Percentiles rank a stretch among this genome's conserved stretches.
These are phyloP conservation scores for Arthrocladium fulminans DNA, from an alignment of 2,329 filamentous ascomycete genomes.

Conservation along the genomic window DNA sequence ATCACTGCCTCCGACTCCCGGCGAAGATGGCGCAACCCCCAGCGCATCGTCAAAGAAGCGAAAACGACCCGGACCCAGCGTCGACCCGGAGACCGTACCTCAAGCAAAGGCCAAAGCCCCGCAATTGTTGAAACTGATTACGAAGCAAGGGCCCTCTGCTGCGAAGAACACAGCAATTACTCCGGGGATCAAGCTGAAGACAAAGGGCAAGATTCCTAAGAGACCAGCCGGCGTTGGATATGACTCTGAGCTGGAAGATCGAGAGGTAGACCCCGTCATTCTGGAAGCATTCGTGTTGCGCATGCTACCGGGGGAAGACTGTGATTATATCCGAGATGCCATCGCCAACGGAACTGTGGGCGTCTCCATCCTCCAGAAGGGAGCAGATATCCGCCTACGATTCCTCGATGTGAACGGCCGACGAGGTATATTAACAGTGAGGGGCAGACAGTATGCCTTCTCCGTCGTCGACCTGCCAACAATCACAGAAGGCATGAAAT, in stretches of 20 bases:
- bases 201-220: slow-evolving; percentile 58
- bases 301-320: slow-evolving; percentile 77
- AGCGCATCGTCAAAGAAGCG: slow-evolving; percentile 26
- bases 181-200: slow-evolving; percentile 49
- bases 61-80: slow-evolving; percentile 11
- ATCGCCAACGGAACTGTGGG: slow-evolving; percentile 73
- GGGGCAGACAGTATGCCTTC: slow-evolving; percentile 64
- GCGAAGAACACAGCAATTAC: slow-evolving; percentile 8
- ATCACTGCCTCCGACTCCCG: slow-evolving; percentile 17
- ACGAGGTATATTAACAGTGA: slow-evolving; percentile 62
- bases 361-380: slow-evolving; percentile 51
- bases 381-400: slow-evolving; percentile 69
- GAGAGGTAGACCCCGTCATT: slow-evolving; percentile 75
- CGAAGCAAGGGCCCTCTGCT: not conserved
- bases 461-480: slow-evolving; percentile 76
- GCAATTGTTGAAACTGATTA: slow-evolving; percentile 6
- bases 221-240: slow-evolving; percentile 79
- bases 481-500: slow-evolving; percentile 85
- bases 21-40: slow-evolving; percentile 12
- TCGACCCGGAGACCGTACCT: not conserved
- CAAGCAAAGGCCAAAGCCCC: not conserved
- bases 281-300: slow-evolving; percentile 85
- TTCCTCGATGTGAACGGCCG: slow-evolving; percentile 63
- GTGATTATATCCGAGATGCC: slow-evolving; percentile 68
- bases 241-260: slow-evolving; percentile 89